phyloP scores from a whole-genome alignment of 2,329 filamentous ascomycete species.

The Trichoderma lentiforme region DNA sequence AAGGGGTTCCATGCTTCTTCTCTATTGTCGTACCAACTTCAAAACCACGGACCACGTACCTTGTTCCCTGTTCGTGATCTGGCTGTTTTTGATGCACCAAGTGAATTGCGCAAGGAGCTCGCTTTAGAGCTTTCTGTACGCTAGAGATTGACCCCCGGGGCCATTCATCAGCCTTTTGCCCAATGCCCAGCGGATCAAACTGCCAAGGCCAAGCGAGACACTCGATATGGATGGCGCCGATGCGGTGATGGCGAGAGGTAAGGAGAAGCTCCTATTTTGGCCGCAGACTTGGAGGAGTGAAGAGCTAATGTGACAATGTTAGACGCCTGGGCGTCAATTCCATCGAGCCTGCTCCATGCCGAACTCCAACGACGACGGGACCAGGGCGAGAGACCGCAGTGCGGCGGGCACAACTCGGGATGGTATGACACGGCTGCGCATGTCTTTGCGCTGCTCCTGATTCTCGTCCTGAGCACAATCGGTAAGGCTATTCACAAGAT shows the following conservation, averaged over 20 bases:
- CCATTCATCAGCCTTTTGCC: not conserved
- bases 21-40: not conserved
- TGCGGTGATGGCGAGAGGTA: conserved; percentile 21
- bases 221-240: conserved; percentile 20
- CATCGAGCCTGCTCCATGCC: conserved; percentile 50
- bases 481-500: conserved; percentile 37
- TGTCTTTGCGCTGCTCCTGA: conserved; percentile 64
- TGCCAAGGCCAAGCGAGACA: conserved; percentile 4
- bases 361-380: conserved; percentile 50
- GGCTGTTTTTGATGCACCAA: not conserved
- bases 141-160: not conserved
- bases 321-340: conserved; percentile 44
- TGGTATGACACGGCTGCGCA: conserved; percentile 65
- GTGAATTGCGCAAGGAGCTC: not conserved
- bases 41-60: not conserved
- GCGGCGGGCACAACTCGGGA: conserved; percentile 51
- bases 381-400: conserved; percentile 44
- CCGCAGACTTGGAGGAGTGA: not conserved
- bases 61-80: not conserved
- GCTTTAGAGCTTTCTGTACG: not conserved
- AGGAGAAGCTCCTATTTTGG: not conserved
- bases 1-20: not conserved
- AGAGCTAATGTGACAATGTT: not conserved
- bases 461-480: conserved; percentile 58
- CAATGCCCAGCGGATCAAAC: not conserved